Conservation (phyloP, 208 protist genomes). For the Wallacemonas sp. region DNA sequence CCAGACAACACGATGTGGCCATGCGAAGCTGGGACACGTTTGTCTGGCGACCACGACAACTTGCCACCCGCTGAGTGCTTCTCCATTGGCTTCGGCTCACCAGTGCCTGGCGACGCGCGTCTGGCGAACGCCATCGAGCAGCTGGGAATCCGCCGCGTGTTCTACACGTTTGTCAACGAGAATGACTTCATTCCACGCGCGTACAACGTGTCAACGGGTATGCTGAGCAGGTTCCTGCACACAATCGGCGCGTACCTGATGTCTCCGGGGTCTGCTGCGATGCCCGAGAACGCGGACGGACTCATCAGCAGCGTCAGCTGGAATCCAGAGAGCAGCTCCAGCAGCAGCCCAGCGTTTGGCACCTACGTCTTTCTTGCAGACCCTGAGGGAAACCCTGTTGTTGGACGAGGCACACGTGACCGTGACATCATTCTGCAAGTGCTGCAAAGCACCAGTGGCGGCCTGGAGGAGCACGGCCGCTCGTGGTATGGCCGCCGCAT, state of each 20-base stretch:
- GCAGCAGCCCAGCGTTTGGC: not conserved
- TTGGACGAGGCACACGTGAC: not conserved
- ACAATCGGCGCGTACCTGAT: not conserved
- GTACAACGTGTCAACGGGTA: not conserved
- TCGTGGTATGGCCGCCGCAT: not conserved
- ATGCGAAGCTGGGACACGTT: not conserved
- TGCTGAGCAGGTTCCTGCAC: not conserved
- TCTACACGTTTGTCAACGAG: not conserved
- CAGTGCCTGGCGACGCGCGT: constrained; percentile 35
- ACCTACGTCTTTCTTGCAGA: not conserved
- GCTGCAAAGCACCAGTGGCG: not conserved
- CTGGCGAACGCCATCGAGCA: constrained; percentile 25
- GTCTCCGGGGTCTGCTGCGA: not conserved
- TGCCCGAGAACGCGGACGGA: too few relatives aligned
- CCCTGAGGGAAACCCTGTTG: not conserved
- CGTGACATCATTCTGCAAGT: not conserved
- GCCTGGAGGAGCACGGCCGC: not conserved
- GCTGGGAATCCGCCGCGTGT: not conserved
- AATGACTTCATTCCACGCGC: not conserved
- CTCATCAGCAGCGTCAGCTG: not conserved
- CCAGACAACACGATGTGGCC: not conserved
- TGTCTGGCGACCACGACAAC: not conserved
- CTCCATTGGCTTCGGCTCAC: constrained; percentile 20
- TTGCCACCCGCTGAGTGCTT: not conserved
- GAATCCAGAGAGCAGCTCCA: not conserved